phyloP scores from a whole-genome alignment of 495 filamentous ascomycete species.

The Staphylotrichum tortipilum region DNA sequence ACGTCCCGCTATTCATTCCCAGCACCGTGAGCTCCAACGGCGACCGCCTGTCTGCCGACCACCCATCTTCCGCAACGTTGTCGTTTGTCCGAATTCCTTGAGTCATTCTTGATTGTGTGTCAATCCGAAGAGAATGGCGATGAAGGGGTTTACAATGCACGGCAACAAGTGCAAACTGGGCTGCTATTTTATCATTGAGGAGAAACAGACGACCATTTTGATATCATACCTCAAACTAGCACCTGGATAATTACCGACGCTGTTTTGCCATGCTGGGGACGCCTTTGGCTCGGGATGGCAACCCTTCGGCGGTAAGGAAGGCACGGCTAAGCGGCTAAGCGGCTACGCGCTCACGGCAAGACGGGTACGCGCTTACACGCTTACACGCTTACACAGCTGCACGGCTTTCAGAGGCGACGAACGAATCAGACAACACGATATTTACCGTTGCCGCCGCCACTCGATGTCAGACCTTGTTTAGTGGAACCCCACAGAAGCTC shows the following conservation, averaged over 20 bases:
- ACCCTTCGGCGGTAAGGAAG: not conserved
- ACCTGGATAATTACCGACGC: not conserved
- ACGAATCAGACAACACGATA: not conserved
- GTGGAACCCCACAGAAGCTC: not conserved
- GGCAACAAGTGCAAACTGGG: not conserved
- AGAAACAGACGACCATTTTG: not conserved
- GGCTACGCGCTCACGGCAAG: not conserved
- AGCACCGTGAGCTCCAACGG: conserved; percentile 40
- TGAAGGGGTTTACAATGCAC: not conserved
- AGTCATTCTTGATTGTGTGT: not conserved
- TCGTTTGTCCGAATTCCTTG: conserved; percentile 5
- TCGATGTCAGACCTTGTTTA: too few relatives aligned
- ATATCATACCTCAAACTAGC: not conserved
- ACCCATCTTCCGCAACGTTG: not conserved
- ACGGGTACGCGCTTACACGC: conserved; percentile 1
- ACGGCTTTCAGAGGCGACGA: not conserved
- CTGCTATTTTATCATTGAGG: not conserved
- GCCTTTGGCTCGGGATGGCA: not conserved
- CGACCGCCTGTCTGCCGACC: not conserved
- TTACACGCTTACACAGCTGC: not conserved
- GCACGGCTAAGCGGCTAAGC: not conserved
- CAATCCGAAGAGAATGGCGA: not conserved
- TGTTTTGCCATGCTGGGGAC: not conserved
- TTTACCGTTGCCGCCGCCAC: not conserved
- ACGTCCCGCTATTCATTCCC: conserved; percentile 43